Conservation (phyloP, 805 yeast genomes). For the Cyberlindnera japonica region DNA sequence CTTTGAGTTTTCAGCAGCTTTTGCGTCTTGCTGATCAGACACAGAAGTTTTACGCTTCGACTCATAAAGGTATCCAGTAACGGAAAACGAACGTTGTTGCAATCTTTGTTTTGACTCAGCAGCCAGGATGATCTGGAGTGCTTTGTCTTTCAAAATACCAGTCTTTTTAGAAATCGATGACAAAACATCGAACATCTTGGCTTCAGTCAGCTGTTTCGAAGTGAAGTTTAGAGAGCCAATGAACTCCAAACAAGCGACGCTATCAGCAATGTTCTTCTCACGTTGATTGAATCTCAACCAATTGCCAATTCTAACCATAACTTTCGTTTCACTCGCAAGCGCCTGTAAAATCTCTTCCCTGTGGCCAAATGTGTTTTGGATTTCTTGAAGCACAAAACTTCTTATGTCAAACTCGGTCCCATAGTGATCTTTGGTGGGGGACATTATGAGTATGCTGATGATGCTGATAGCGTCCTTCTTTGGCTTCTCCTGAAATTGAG, state of each 20-base stretch:
- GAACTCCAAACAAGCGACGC: not conserved
- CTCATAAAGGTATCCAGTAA: not conserved
- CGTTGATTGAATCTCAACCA: constrained; percentile 3
- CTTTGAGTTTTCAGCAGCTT: not conserved
- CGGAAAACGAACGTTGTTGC: not conserved
- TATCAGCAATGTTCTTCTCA: not conserved
- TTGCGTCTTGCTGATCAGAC: not conserved
- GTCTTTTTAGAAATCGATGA: not conserved
- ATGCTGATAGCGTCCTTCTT: not conserved
- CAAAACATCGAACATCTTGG: not conserved
- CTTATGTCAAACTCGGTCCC: not conserved
- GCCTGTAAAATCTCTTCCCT: constrained; percentile 1
- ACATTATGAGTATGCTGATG: not conserved
- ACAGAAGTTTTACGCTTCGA: not conserved
- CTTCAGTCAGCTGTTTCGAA: constrained; percentile 1
- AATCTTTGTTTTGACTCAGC: constrained; percentile 1
- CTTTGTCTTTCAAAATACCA: not conserved
- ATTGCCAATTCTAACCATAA: constrained; percentile 7
- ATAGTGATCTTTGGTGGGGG: constrained; percentile 1
- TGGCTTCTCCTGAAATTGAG: not conserved
- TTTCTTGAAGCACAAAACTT: not conserved
- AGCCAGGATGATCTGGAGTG: not conserved
- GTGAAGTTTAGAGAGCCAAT: not conserved
- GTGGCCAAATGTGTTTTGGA: not conserved
- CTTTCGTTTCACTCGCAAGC: not conserved